Percentiles rank a stretch among this genome's conserved stretches.
These are phyloP conservation scores for Takakia lepidozioides DNA, from an alignment of 225 moss, liverwort and hornwort genomes.

Conservation along the genomic window DNA sequence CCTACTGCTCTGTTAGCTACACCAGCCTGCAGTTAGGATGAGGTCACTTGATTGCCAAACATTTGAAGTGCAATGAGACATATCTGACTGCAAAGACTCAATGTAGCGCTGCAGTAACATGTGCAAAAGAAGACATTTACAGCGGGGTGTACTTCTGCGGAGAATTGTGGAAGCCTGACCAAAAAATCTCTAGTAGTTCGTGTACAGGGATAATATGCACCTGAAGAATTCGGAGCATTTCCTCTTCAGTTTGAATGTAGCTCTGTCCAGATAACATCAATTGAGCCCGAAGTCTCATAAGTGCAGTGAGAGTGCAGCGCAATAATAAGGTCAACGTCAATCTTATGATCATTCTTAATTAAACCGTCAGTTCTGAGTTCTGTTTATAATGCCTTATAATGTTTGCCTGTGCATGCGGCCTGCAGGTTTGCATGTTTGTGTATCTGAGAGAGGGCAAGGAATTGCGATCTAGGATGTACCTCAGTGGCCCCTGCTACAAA, in stretches of 20 bases:
- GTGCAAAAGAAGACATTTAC: no score
- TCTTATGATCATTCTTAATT: neutral
- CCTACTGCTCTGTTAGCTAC: conserved; percentile 39
- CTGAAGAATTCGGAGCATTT: conserved; percentile 55
- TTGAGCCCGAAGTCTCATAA: no score
- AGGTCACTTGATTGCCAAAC: conserved; percentile 4
- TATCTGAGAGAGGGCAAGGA: neutral
- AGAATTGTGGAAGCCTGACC: no score
- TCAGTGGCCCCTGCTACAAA: conserved; percentile 47
- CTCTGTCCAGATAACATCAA: conserved; percentile 27
- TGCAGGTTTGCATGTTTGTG: no score
- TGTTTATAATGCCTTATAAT: no score
- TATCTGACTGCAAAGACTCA: neutral
- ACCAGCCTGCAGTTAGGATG: conserved; percentile 27
- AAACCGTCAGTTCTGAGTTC: neutral
- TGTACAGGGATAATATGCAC: conserved; percentile 2
- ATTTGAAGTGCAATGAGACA: neutral
- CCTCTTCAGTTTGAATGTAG: conserved; percentile 41
- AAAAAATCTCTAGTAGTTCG: no score
- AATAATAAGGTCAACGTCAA: neutral
- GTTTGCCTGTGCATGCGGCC: no score
- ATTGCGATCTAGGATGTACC: conserved; percentile 9
- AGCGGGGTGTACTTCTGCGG: no score
- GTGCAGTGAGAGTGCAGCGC: no score
- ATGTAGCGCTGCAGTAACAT: no score